These are phyloP conservation scores for Zygosaccharomyces kombuchaensis DNA, from an alignment of 805 yeast species.

Conservation along the genomic window DNA sequence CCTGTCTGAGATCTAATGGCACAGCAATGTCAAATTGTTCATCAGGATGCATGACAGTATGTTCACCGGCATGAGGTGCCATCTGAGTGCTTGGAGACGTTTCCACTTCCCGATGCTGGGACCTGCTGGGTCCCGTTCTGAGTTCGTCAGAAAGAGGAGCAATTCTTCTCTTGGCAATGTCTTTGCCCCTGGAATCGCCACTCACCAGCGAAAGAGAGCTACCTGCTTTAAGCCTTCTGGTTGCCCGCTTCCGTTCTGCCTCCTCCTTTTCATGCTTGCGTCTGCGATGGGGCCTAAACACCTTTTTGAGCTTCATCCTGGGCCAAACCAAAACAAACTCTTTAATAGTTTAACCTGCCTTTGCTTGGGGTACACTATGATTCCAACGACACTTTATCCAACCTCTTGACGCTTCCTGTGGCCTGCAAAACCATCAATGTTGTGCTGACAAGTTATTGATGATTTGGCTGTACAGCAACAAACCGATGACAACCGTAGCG, in stretches of 20 bases:
- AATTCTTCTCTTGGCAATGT: conserved; percentile 24
- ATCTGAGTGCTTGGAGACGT: neutral
- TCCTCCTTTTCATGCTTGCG: conserved; percentile 1
- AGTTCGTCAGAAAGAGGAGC: neutral
- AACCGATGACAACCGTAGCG: neutral
- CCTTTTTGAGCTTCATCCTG: conserved; percentile 1
- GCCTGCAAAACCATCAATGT: neutral
- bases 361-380: neutral
- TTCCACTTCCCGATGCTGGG: neutral
- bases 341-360: neutral
- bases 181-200: conserved; percentile 5
- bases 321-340: neutral
- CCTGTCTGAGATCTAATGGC: neutral
- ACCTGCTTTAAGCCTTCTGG: neutral
- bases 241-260: neutral
- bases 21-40: neutral
- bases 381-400: neutral
- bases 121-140: neutral
- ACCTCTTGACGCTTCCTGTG: neutral
- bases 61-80: neutral
- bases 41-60: neutral
- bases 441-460: neutral
- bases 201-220: conserved; percentile 4
- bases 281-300: neutral
- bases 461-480: neutral